A percentile compares a stretch with the other conserved stretches of the same genome.
Conservation (phyloP, 192 early-diverging fungal species). For the Spinellus fusiger region DNA sequence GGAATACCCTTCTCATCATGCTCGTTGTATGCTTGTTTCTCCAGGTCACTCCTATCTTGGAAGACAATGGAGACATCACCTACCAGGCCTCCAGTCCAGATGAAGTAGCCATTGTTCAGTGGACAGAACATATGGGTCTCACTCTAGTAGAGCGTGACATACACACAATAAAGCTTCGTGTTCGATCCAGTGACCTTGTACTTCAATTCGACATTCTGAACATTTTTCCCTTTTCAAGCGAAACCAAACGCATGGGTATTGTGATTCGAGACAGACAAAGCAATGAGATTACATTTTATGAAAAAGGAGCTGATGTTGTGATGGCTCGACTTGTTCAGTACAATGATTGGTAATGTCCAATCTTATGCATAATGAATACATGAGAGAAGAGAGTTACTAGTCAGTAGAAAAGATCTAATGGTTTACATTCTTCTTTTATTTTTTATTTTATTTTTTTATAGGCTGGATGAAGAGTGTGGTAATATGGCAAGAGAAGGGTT, state of each 20-base stretch:
- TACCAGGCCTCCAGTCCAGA: constrained; percentile 97
- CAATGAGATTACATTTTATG: constrained; percentile 83
- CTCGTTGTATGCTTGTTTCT: no score
- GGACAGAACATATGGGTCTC: constrained; percentile 83
- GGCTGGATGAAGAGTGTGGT: constrained; percentile 91
- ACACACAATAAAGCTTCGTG: constrained; percentile 59
- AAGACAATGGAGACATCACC: constrained; percentile 56
- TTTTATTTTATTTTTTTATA: not conserved
- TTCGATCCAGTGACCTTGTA: constrained; percentile 42
- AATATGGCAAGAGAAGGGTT: constrained; percentile 97
- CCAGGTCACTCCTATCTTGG: constrained; percentile 64
- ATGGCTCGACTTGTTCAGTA: constrained; percentile 86
- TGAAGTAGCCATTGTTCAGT: constrained; percentile 92
- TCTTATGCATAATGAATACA: no score
- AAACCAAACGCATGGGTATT: constrained; percentile 97
- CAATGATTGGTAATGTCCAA: constrained; percentile 72
- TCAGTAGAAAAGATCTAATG: no score
- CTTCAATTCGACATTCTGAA: constrained; percentile 79
- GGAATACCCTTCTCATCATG: no score
- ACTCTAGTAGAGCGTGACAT: constrained; percentile 75
- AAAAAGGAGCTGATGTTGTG: constrained; percentile 92
- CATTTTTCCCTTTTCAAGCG: constrained; percentile 93
- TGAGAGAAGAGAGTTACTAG: no score
- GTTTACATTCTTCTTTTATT: not conserved
- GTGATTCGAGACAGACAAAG: constrained; percentile 64